Evolutionary conservation across 495 filamentous ascomycete species (phyloP).

Genomic region (Polyplosphaeria fusca): DNA sequence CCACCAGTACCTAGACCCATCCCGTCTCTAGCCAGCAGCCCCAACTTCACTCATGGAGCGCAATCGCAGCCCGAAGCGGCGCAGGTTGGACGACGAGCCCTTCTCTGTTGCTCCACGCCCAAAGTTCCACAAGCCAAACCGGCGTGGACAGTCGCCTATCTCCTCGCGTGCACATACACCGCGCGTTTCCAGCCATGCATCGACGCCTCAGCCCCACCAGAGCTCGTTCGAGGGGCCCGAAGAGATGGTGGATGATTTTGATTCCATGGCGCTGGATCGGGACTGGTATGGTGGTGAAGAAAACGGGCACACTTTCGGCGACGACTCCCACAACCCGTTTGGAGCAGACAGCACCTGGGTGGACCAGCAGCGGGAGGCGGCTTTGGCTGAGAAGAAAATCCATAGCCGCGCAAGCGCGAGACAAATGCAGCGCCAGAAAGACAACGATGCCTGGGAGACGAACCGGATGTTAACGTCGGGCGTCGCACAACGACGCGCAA

Average conservation of each 20-base stretch:
- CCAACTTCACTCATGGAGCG: too few species aligned
- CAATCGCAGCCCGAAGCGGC: conserved; percentile 55
- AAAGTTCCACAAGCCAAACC: conserved; percentile 26
- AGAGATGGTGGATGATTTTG: conserved; percentile 49
- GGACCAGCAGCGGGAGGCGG: conserved; percentile 69
- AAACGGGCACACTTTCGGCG: conserved; percentile 71
- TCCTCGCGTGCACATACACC: conserved; percentile 25
- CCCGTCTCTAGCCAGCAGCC: too few species aligned
- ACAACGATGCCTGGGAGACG: conserved; percentile 95
- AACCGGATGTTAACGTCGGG: conserved; percentile 98
- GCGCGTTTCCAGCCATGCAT: background rate
- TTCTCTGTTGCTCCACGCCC: conserved; percentile 55
- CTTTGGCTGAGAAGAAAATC: conserved; percentile 69
- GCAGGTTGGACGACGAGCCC: conserved; percentile 55
- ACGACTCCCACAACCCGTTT: conserved; percentile 69
- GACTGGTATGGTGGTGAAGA: conserved; percentile 86
- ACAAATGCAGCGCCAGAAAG: conserved; percentile 80
- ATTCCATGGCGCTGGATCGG: conserved; percentile 70
- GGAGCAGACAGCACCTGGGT: conserved; percentile 64
- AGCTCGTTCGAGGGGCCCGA: conserved; percentile 39
- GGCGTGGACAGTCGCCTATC: conserved; percentile 32
- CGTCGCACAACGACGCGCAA: conserved; percentile 84
- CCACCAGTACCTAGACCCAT: too few species aligned
- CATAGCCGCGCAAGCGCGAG: conserved; percentile 66
- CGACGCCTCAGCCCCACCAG: conserved; percentile 30